Conservation (phyloP, 371 early-diverging fungal genomes). For the Mucor mucedo region DNA sequence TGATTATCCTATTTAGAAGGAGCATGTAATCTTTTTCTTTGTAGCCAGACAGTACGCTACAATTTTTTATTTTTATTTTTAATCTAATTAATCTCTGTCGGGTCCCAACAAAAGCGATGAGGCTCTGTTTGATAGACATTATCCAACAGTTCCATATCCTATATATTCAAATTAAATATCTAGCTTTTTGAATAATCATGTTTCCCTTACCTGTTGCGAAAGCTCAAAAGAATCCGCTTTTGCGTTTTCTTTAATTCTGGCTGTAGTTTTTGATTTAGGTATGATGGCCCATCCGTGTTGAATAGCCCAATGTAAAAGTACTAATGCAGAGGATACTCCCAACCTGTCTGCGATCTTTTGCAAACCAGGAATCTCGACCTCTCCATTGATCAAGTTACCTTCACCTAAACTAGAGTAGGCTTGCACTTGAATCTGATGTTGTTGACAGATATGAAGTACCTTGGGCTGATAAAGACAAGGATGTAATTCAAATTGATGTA, state of each 20-base stretch:
- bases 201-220: slow-evolving; percentile 43
- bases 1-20: too few species aligned
- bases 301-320: slow-evolving; percentile 83
- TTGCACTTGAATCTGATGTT: slow-evolving; percentile 62
- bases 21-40: too few species aligned
- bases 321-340: slow-evolving; percentile 61
- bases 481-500: slow-evolving; percentile 80
- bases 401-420: slow-evolving; percentile 95
- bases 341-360: slow-evolving; percentile 39
- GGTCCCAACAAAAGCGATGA: slow-evolving; percentile 79
- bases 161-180: slow-evolving; percentile 1
- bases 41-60: too few species aligned
- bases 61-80: too few species aligned
- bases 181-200: not conserved
- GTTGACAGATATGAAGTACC: slow-evolving; percentile 35
- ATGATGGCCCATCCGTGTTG: slow-evolving; percentile 66
- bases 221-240: slow-evolving; percentile 49
- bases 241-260: slow-evolving; percentile 62
- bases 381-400: slow-evolving; percentile 63
- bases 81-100: slow-evolving; percentile 30
- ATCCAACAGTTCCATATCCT: slow-evolving; percentile 68
- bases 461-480: slow-evolving; percentile 56
- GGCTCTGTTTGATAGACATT: slow-evolving; percentile 37
- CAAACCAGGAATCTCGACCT: slow-evolving; percentile 28
- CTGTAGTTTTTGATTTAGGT: slow-evolving; percentile 66